phyloP scores from a whole-genome alignment of 2,329 filamentous ascomycete genomes.

The Verticillium dahliae region DNA sequence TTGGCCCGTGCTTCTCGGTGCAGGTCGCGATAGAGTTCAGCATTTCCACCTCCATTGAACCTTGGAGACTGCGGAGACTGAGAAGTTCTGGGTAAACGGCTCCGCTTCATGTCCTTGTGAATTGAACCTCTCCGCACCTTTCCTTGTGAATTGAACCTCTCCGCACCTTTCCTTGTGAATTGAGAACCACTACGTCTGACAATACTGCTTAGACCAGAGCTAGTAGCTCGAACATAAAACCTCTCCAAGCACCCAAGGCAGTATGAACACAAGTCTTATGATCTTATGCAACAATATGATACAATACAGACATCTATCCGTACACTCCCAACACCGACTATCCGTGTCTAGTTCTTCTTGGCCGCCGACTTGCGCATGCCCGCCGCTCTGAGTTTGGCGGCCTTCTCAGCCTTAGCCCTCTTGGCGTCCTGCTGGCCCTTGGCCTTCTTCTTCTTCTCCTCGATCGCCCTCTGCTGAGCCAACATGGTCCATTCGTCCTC shows the following conservation, averaged over 20 bases:
- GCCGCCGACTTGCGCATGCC: background rate
- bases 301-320: background rate
- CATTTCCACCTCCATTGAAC: too few species aligned
- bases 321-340: conserved; percentile 3
- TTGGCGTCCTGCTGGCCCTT: conserved; percentile 21
- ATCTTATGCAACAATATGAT: background rate
- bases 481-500: conserved; percentile 18
- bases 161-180: too few species aligned
- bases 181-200: background rate
- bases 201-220: too few species aligned
- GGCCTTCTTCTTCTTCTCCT: conserved; percentile 16
- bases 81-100: too few species aligned
- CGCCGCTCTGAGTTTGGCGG: conserved; percentile 13
- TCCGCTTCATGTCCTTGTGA: too few species aligned
- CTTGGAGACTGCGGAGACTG: too few species aligned
- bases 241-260: too few species aligned
- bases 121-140: too few species aligned
- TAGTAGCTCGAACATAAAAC: too few species aligned
- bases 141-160: too few species aligned
- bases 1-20: too few species aligned
- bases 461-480: conserved; percentile 18
- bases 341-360: conserved; percentile 21
- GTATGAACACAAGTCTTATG: background rate
- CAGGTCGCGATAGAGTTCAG: background rate
- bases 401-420: conserved; percentile 30